These are phyloP conservation scores for Xylariaceae sp. DNA, from an alignment of 2,329 filamentous ascomycete species.

Conservation along the genomic window DNA sequence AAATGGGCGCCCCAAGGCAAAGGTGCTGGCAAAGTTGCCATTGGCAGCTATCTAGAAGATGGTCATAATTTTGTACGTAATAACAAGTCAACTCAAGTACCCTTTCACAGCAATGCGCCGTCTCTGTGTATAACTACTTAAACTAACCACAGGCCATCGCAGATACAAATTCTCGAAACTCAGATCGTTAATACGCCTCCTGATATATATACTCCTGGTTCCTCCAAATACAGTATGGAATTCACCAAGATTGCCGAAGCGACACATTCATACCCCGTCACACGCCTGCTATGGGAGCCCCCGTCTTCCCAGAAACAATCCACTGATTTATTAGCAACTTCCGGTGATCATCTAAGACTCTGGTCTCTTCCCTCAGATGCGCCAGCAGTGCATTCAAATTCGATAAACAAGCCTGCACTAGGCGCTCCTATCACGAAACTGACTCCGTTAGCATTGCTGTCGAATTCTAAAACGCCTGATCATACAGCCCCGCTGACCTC, in stretches of 20 bases:
- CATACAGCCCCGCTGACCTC: slow-evolving; percentile 97
- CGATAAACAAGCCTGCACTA: slow-evolving; percentile 66
- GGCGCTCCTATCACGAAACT: slow-evolving; percentile 74
- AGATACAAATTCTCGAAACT: slow-evolving; percentile 98
- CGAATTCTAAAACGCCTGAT: slow-evolving; percentile 97
- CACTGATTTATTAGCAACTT: slow-evolving; percentile 92
- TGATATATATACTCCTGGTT: slow-evolving; percentile 71
- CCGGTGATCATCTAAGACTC: slow-evolving; percentile 88
- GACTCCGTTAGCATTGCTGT: slow-evolving; percentile 88
- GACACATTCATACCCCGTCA: slow-evolving; percentile 97
- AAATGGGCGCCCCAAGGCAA: slow-evolving; percentile 88
- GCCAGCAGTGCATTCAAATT: slow-evolving; percentile 67
- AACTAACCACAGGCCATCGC: slow-evolving; percentile 30
- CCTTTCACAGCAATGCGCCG: not conserved
- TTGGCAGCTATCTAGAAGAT: slow-evolving; percentile 96
- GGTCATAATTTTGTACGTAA: slow-evolving; percentile 90
- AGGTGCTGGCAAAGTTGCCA: slow-evolving; percentile 87
- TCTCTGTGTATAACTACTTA: not conserved
- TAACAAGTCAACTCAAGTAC: not conserved
- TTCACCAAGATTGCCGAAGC: slow-evolving; percentile 95
- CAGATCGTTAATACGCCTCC: slow-evolving; percentile 74
- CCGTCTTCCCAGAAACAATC: slow-evolving; percentile 94
- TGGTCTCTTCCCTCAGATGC: slow-evolving; percentile 85
- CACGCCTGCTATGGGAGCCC: slow-evolving; percentile 92
- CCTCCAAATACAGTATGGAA: slow-evolving; percentile 78